Evolutionary conservation across 495 filamentous ascomycete species (phyloP), one percentile per base, ranked within the genome.

Genomic region (Ascobolus immersus): DNA sequence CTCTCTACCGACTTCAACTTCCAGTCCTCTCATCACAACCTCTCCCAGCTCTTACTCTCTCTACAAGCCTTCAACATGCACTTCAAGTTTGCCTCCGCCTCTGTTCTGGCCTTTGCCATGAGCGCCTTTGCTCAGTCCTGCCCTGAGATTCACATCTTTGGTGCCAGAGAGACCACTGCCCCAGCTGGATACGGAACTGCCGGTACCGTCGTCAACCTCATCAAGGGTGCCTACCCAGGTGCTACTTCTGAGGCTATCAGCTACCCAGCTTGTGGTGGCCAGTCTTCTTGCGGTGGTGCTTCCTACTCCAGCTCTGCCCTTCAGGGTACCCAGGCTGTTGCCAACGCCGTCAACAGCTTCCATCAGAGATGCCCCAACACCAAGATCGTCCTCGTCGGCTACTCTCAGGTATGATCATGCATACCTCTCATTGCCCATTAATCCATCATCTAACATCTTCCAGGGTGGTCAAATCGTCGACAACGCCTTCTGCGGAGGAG

Each of bases 401-500:
- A 73, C 51, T 67, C 62, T 0, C 62, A 67, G 52, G 60, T 66
- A 23, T 21, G 49, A 39, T 18, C 11, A 4, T 8, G 10, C 19
- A 6, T 27, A 24, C 22, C 7, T 25, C 22, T 25, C 7, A 25
- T 7, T 25, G 7, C 22, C 22, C 22, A 7, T 25, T 25, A 25
- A 25, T 25, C 22, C n/a, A 7, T 25, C n/a, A 7, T 7, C n/a
- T 25, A 25, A 25, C 22, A 28, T 17, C 24, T n/a, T 24, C 40
- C 27, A 71, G 59, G 68, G 67, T 28, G 65, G 56, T 20, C 62
- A 71, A 47, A 70, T 71, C 49, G 57, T 71, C 50, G 67, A 73
- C 39, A 64, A 64, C 38, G 66, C 64, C 15, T 45, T 71, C 12
- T 71, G 68, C 44, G 69, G 68, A 18, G 69, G 66, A 15, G 62